Evolutionary conservation across 805 yeast species (phyloP).

Genomic region (Myxozyma neotropica): DNA sequence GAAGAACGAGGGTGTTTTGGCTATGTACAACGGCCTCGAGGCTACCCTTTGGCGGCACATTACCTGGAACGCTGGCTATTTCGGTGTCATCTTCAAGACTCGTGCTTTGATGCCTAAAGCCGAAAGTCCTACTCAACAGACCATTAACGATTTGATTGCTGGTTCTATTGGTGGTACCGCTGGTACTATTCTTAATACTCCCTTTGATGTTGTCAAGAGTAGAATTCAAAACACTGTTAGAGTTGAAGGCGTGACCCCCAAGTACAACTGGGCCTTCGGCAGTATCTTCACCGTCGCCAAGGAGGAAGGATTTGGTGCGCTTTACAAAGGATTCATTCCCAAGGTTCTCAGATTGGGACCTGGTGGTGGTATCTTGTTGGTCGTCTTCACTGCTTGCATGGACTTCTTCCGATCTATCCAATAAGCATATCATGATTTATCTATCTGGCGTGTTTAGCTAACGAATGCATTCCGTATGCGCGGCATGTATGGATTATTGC

Average conservation of each 20-base stretch:
- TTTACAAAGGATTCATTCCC: slow-evolving; percentile 95
- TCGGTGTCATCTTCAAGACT: slow-evolving; percentile 90
- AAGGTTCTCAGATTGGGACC: slow-evolving; percentile 97
- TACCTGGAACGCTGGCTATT: slow-evolving; percentile 97
- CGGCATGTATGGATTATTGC: too few relatives aligned
- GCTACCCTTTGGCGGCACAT: slow-evolving; percentile 97
- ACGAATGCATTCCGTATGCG: background rate
- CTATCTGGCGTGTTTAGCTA: too few relatives aligned
- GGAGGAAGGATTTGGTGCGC: slow-evolving; percentile 91
- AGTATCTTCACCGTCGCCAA: slow-evolving; percentile 69
- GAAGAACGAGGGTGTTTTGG: slow-evolving; percentile 72
- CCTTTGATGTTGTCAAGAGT: slow-evolving; percentile 93
- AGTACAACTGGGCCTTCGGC: slow-evolving; percentile 91
- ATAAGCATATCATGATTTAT: background rate
- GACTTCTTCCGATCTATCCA: slow-evolving; percentile 65
- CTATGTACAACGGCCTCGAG: slow-evolving; percentile 92
- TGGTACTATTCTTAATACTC: slow-evolving; percentile 94
- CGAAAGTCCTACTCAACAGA: slow-evolving; percentile 67
- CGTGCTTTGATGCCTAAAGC: slow-evolving; percentile 79
- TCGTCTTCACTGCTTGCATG: slow-evolving; percentile 94
- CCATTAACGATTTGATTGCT: slow-evolving; percentile 82
- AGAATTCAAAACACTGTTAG: slow-evolving; percentile 80
- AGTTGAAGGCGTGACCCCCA: slow-evolving; percentile 73
- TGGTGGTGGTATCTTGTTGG: slow-evolving; percentile 97
- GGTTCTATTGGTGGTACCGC: slow-evolving; percentile 97